Evolutionary conservation across 345 rosid species (phyloP), one percentile per base, ranked within the genome.

Genomic region (Gossypium bickii): DNA sequence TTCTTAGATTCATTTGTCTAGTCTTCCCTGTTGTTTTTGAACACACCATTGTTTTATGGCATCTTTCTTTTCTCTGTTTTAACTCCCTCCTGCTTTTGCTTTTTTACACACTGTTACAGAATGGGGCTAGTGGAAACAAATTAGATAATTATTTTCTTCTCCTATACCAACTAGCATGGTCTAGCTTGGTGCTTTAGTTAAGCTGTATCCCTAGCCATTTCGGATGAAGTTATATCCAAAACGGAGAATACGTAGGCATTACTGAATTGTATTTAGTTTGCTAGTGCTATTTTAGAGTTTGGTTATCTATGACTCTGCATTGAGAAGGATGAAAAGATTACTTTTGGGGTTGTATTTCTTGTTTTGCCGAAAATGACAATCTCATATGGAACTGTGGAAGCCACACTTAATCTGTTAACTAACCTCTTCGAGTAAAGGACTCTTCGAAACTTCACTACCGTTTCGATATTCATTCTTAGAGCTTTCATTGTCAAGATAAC

Each of bases 391-490:
- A 38, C 3, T 27, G 22, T 17, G 18, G 12, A 49, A 9, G 7
- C 22, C 70, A 38, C 12, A 44, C 47, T 52, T 41, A 29, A 20
- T 53, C 34, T 64, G 45, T 64, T 53, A 18, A 47, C 64, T 17
- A 56, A 15, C 52, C 41, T 51, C 71, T 34, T 44, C 73, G 56
- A 77, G 69, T 59, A 56, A 15, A 12, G 78, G 73, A 73, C 38
- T 61, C 55, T 38, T 55, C 20, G 76, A 53, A 71, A 75, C 20
- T 71, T 53, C 71, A 69, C 18, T 22, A 16, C 38, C 16, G 3
- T 63, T 75, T 77, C 68, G 63, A 22, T 9, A 17, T 47, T 73
- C 44, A 58, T 45, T 73, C 76, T 76, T 60, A 76, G 66, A 60
- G 67, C 55, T 57, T 10, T 47, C 12, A 52, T 67, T 18, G 12